phyloP scores from a whole-genome alignment of 306 rosid genomes.

The Cucumis melo region DNA sequence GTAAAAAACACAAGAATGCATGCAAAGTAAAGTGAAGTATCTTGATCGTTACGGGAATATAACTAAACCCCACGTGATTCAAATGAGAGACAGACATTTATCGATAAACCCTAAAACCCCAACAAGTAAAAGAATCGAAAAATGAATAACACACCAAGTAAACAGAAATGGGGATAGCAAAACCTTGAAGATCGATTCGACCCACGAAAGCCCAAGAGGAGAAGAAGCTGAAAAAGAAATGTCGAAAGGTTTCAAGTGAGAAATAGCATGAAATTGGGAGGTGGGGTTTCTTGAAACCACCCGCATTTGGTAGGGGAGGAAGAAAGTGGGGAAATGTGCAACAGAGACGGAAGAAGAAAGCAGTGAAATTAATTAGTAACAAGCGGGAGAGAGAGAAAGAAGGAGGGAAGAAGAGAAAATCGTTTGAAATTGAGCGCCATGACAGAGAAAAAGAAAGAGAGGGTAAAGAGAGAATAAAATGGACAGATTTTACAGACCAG shows the following conservation, averaged over 20 bases:
- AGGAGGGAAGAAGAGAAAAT: neutral
- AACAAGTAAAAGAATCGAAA: neutral
- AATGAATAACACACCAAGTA: neutral
- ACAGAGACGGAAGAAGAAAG: neutral
- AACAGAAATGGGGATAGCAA: neutral
- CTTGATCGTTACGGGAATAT: neutral
- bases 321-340: neutral
- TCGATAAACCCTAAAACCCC: neutral
- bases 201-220: neutral
- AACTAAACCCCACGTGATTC: neutral
- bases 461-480: neutral
- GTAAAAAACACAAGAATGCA: neutral
- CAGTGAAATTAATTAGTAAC: neutral
- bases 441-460: neutral
- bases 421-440: neutral
- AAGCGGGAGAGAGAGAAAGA: too few relatives aligned
- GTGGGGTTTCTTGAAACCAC: neutral
- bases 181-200: neutral
- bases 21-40: neutral
- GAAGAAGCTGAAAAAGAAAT: neutral
- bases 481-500: neutral
- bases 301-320: neutral
- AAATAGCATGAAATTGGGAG: neutral
- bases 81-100: neutral
- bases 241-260: neutral